Conservation (phyloP, 2,329 filamentous ascomycete species). For the Penicillium sp. region DNA sequence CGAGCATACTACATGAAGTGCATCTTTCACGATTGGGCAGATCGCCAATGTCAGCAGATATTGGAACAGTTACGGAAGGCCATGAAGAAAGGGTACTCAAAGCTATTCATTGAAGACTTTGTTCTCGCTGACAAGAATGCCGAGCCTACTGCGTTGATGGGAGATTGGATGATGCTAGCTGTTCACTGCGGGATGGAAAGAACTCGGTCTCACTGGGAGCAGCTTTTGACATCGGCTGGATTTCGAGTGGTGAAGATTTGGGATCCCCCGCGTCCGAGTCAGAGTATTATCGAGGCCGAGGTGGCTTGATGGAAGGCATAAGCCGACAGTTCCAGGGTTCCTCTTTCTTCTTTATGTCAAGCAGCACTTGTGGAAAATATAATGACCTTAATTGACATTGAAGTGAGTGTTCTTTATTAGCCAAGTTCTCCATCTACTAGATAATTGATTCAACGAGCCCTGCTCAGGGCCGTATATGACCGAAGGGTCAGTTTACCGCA, state of each 20-base stretch:
- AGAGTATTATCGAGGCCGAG: slow-evolving; percentile 12
- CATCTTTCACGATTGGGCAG: not conserved
- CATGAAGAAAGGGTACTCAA: not conserved
- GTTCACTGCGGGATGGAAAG: slow-evolving; percentile 37
- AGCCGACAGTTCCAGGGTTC: not conserved
- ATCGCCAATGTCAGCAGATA: not conserved
- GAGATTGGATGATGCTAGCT: slow-evolving; percentile 43
- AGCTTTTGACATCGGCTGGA: slow-evolving; percentile 33
- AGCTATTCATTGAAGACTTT: not conserved
- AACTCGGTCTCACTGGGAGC: slow-evolving; percentile 35
- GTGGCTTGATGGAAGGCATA: not conserved
- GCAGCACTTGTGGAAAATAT: no score
- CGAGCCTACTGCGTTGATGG: not conserved
- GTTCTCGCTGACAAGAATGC: not conserved
- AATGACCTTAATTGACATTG: not conserved
- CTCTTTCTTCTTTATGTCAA: no score
- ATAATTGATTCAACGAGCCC: not conserved
- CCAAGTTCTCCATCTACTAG: not conserved
- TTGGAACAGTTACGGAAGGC: not conserved
- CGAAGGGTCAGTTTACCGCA: no score
- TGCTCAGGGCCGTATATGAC: not conserved
- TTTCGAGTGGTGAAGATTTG: slow-evolving; percentile 33
- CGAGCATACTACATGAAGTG: slow-evolving; percentile 1
- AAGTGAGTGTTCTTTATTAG: not conserved
- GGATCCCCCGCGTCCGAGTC: slow-evolving; percentile 1